Conservation (phyloP, 805 yeast species). For the Spathaspora sp. region DNA sequence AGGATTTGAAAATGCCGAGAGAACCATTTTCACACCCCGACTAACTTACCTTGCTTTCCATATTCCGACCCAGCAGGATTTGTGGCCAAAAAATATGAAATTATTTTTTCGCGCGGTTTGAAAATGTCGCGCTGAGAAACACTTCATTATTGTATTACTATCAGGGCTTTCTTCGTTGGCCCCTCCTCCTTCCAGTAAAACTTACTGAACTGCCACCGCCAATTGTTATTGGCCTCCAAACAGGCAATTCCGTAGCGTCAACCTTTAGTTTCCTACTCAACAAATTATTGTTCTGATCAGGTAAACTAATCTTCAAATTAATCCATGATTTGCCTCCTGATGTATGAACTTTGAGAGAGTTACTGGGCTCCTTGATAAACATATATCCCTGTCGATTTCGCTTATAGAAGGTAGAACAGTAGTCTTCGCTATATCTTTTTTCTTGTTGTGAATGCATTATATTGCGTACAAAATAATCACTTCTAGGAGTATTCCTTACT, state of each 20-base stretch:
- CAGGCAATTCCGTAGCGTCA: constrained; percentile 20
- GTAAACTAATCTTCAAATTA: constrained; percentile 18
- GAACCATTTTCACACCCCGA: no score
- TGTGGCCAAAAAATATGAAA: no score
- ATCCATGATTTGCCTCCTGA: constrained; percentile 24
- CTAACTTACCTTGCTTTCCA: no score
- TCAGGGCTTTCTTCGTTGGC: not conserved
- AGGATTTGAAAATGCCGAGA: no score
- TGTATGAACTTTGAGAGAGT: constrained; percentile 22
- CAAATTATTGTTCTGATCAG: not conserved
- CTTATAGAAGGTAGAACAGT: constrained; percentile 32
- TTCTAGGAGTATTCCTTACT: not conserved
- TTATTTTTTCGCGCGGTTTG: no score
- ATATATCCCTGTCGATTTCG: constrained; percentile 30
- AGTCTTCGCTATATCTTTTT: constrained; percentile 15
- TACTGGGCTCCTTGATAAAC: constrained; percentile 31
- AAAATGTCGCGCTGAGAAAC: no score
- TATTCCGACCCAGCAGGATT: no score
- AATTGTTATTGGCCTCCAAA: constrained; percentile 22
- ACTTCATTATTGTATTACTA: not conserved
- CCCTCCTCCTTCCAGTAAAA: not conserved
- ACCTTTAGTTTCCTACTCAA: constrained; percentile 17
- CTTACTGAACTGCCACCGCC: not conserved
- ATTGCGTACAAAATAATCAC: constrained; percentile 1
- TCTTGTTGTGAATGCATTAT: not conserved